Evolutionary conservation across 176 grass and related monocot species (phyloP).

Genomic region (Oryza coarctata): DNA sequence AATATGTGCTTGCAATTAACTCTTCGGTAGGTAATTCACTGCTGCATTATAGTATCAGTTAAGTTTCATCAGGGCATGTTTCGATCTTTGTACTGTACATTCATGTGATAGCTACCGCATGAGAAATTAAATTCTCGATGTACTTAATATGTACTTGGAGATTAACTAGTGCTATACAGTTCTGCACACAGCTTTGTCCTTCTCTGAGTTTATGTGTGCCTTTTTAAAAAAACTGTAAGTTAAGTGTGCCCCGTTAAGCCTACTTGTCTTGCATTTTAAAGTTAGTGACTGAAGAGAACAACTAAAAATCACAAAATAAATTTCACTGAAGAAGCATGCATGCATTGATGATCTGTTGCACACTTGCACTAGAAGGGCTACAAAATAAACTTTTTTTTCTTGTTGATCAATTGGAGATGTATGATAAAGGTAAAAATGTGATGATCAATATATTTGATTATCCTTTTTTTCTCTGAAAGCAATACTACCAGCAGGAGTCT

Average conservation of each 20-base stretch:
- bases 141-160: neutral
- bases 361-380: too few species aligned
- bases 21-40: neutral
- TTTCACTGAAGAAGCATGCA: neutral
- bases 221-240: neutral
- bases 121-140: neutral
- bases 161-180: neutral
- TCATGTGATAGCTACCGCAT: neutral
- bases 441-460: conserved; percentile 14
- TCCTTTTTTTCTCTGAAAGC: conserved; percentile 44
- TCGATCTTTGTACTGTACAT: neutral
- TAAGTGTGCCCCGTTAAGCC: neutral
- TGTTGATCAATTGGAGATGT: neutral
- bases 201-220: neutral
- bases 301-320: neutral
- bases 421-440: neutral
- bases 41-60: neutral
- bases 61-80: neutral
- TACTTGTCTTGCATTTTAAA: neutral
- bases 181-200: neutral
- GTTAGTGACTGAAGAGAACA: neutral
- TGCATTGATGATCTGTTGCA: neutral
- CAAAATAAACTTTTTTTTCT: neutral
- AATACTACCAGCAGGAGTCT: conserved; percentile 89
- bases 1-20: neutral